Base-by-base conservation (phyloP, 2,329 filamentous ascomycete species). In the Graphiopsis chlorocephala region DNA sequence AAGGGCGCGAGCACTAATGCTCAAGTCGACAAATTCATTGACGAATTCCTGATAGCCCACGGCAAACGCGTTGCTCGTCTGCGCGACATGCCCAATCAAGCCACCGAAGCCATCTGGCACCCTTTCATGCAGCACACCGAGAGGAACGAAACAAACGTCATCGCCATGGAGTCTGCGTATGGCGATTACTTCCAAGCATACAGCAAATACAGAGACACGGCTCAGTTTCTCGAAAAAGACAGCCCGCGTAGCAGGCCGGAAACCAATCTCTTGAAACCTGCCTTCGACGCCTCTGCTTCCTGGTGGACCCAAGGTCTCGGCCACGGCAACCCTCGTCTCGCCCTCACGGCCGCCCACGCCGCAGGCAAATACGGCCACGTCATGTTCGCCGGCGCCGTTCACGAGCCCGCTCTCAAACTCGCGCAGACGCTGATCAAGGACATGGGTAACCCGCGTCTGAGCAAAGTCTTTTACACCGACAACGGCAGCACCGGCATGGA, bases 281-380 rank as follows among this genome's bases (percentile, higher is more conserved):
- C 90, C 0, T 93, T 95, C 63, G 92, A 96, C 70, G 92, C 89
- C 2, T 95, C 91, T 0, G 91, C 91, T 0, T 94, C 91, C 0
- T 96, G 92, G 92, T 96, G 92, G 92, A 96, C 92, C 0, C 92
- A 96, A 76, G 92, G 92, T 2, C 83, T 96, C 0, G 92, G 92
- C 1, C 92, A 96, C 69, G 90, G 88, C 6, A 93, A 91, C 70
- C 85, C 91, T 0, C 79, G 83, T 0, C 81, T 96, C 0, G 85
- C 90, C 0, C 83, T 95, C 1, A 87, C 90, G 0, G 91, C 91
- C 1, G 90, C 92, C 0, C 89, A 95, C 72, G 91, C 92, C 0
- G 90, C 92, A 1, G 91, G 92, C 8, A 84, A 91, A 29, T 96
- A 95, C 72, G 92, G 92, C 0, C 92, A 96, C 76, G 90, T 95